Percentiles rank a stretch among this genome's conserved stretches.
These are phyloP conservation scores for Sporothrix dimorphospora DNA, from an alignment of 2,329 filamentous ascomycete genomes.

Conservation along the genomic window DNA sequence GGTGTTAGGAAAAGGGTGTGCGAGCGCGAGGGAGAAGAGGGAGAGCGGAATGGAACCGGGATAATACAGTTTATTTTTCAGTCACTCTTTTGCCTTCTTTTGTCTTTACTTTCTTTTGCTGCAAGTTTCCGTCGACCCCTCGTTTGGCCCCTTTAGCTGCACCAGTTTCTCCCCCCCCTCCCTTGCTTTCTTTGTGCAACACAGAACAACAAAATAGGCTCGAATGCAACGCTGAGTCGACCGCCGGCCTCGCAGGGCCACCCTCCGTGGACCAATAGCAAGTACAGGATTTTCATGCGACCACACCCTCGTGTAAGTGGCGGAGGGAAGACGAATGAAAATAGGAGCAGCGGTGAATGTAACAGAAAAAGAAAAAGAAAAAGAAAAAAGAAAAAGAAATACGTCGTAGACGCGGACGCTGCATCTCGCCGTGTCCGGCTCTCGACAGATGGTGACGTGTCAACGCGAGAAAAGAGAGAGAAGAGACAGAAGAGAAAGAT, in stretches of 20 bases:
- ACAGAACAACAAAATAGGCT: not conserved
- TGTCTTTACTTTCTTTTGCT: too few species aligned
- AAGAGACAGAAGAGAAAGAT: not conserved
- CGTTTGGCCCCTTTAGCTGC: not conserved
- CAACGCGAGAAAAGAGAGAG: not conserved
- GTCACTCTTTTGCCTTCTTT: not conserved
- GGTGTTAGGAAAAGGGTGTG: not conserved
- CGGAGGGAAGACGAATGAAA: not conserved
- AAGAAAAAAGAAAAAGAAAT: not conserved
- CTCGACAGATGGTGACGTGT: not conserved
- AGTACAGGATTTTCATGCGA: not conserved
- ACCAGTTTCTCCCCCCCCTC: not conserved
- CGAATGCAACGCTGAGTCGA: constrained; percentile 4
- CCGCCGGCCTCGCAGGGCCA: not conserved
- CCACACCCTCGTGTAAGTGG: not conserved
- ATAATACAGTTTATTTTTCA: not conserved
- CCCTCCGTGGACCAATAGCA: not conserved
- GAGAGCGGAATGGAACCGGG: not conserved
- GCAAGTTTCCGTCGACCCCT: not conserved
- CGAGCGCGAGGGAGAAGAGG: not conserved
- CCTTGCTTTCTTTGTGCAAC: constrained; percentile 9
- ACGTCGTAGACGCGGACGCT: not conserved
- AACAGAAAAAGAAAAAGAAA: not conserved
- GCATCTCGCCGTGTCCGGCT: not conserved
- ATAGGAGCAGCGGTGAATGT: not conserved